A percentile compares a stretch with the other conserved stretches of the same genome.
Conservation (phyloP, 23 red algal genomes). For the Gracilariopsis chorda region DNA sequence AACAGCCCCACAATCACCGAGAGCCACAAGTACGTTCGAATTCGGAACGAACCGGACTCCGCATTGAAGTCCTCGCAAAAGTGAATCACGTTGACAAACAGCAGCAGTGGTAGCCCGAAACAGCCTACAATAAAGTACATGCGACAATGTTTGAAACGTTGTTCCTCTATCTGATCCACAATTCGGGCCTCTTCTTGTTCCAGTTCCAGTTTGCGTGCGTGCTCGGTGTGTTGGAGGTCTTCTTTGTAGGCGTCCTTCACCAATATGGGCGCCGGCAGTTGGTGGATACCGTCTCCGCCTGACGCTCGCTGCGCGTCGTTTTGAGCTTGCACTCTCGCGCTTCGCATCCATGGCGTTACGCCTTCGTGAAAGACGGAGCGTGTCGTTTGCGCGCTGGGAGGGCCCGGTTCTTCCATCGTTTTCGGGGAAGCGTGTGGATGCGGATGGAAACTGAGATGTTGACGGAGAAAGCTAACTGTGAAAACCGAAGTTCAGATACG, state of each 20-base stretch:
- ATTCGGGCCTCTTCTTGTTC: neutral
- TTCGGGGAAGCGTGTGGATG: no score
- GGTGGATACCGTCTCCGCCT: neutral
- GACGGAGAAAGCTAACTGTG: no score
- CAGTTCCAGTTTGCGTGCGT: neutral
- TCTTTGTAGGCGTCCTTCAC: neutral
- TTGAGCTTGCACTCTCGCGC: neutral
- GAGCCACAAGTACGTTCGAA: conserved; percentile 8
- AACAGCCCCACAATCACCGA: conserved; percentile 37
- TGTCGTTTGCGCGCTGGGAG: neutral
- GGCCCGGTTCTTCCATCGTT: neutral
- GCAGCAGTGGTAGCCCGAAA: conserved; percentile 49
- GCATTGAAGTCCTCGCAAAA: neutral
- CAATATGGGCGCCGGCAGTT: neutral
- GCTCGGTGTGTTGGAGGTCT: neutral
- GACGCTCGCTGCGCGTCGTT: neutral
- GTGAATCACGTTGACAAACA: conserved; percentile 40
- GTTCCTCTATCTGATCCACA: neutral
- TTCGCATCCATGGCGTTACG: neutral
- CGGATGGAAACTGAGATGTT: no score
- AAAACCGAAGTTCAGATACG: no score
- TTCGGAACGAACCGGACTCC: neutral
- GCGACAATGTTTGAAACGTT: conserved; percentile 1
- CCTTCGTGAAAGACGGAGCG: neutral
- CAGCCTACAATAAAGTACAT: conserved; percentile 45